Base-by-base conservation (phyloP, 345 rosid genomes). In the Euphorbia peplus region DNA sequence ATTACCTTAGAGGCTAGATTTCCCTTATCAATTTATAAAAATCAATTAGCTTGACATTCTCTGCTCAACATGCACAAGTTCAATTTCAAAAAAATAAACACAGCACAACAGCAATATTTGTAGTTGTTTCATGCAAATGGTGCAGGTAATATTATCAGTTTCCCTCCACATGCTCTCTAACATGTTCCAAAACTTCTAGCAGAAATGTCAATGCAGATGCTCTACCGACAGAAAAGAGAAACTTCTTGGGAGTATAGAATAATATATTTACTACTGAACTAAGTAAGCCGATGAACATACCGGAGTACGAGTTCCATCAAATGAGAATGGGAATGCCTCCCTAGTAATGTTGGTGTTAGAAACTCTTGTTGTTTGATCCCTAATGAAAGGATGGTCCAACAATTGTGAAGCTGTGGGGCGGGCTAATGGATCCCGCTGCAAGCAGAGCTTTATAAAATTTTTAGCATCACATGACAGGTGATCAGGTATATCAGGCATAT, bases 391-490 rank as follows among this genome's bases (percentile, higher is more conserved):
- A 73, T 95, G 99, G 26, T 91, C 95, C 68, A 90, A 73, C 79
- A 95, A 83, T 64, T 84, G 63, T n/a, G 66, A 56, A 42, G 99
- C 99, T 24, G 93, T 75, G 61, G 99, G 97, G 46, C 99, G 97
- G 19, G 83, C 78, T 60, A 82, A 73, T 18, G 97, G 95, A 29
- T 91, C 95, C 39, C 99, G 87, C 64, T 91, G 99, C 81, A 95
- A 78, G 76, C 99, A 95, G 46, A 80, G 84, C 80, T 81, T 83
- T 72, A 95, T 66, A 68, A 95, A 91, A 77, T 60, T 77, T 77
- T 87, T 91, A 53, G 95, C 95, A 71, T 95, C 95, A 56, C 73
- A 83, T n/a, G 99, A 95, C 56, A 95, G 96, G 70, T 79, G 84
- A 66, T 89, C 87, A 44, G 99, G 99, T 70, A 95, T 89, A 44